These are phyloP conservation scores for Coprinellus micaceus DNA, from an alignment of 768 basidiomycete genomes.

Conservation along the genomic window DNA sequence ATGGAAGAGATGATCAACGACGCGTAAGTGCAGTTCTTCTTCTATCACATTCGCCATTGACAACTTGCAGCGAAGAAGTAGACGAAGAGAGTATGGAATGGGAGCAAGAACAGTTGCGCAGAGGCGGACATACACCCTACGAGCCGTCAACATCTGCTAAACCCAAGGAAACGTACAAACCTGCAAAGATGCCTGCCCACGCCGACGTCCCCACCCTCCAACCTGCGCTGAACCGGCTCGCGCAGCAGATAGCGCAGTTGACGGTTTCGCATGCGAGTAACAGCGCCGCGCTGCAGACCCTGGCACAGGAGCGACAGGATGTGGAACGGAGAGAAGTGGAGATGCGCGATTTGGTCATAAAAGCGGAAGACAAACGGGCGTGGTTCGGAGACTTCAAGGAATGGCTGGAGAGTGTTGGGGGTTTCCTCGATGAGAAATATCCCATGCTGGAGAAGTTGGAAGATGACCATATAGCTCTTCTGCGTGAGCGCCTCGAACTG, in stretches of 20 bases:
- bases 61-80: conserved; percentile 56
- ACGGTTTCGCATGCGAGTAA: conserved; percentile 67
- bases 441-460: conserved; percentile 77
- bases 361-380: conserved; percentile 72
- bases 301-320: conserved; percentile 61
- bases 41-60: not conserved
- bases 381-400: conserved; percentile 80
- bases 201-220: conserved; percentile 63
- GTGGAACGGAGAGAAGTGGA: conserved; percentile 67
- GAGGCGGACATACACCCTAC: conserved; percentile 58
- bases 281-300: conserved; percentile 48
- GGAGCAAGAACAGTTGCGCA: conserved; percentile 79
- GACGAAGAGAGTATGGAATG: conserved; percentile 85
- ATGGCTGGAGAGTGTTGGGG: conserved; percentile 78
- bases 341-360: conserved; percentile 69
- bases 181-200: conserved; percentile 65
- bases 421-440: conserved; percentile 90
- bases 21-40: conserved; percentile 45
- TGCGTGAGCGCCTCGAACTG: conserved; percentile 73
- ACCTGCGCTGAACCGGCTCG: conserved; percentile 57
- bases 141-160: conserved; percentile 33
- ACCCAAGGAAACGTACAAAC: conserved; percentile 59
- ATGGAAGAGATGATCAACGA: conserved; percentile 84
- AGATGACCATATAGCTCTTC: conserved; percentile 65
- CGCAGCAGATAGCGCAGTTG: conserved; percentile 54